Percentiles rank a stretch among this genome's conserved stretches.
phyloP scores from a whole-genome alignment of 257 asterid genomes.

The Nicotiana benthamiana region DNA sequence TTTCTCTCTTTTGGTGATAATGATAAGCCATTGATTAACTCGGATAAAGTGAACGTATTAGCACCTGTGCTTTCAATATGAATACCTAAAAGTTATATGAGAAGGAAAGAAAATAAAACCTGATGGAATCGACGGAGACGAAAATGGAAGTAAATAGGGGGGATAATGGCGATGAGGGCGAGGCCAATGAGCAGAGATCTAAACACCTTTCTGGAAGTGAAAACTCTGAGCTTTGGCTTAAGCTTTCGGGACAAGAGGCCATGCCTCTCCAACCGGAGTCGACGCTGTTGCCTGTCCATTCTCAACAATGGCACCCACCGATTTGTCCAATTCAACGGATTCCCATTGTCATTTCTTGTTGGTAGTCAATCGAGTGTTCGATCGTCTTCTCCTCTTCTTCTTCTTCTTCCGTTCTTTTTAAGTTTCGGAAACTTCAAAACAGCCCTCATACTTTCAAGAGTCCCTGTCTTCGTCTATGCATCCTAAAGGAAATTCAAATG shows the following conservation, averaged over 20 bases:
- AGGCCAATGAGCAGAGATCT: constrained; percentile 56
- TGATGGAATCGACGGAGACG: constrained; percentile 72
- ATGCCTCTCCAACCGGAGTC: constrained; percentile 34
- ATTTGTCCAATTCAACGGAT: too few species aligned
- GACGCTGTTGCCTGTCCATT: constrained; percentile 49
- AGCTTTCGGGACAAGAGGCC: constrained; percentile 17
- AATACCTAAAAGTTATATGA: neutral
- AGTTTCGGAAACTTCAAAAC: too few species aligned
- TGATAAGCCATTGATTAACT: neutral
- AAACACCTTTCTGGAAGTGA: constrained; percentile 34
- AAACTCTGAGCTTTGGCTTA: constrained; percentile 8
- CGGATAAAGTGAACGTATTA: neutral
- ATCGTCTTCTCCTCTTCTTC: too few species aligned
- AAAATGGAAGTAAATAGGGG: constrained; percentile 87
- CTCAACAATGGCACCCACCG: too few species aligned
- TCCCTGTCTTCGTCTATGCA: too few species aligned
- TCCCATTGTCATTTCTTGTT: too few species aligned
- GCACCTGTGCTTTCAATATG: too few species aligned
- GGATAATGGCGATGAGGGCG: constrained; percentile 60
- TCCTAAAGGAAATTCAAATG: too few species aligned
- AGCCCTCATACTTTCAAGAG: too few species aligned
- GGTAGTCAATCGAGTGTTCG: too few species aligned
- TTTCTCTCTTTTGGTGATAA: too few species aligned
- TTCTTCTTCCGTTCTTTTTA: too few species aligned
- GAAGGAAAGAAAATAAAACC: constrained; percentile 17